Conservation (phyloP, 2,329 filamentous ascomycete species). For the Verticillium dahliae region DNA sequence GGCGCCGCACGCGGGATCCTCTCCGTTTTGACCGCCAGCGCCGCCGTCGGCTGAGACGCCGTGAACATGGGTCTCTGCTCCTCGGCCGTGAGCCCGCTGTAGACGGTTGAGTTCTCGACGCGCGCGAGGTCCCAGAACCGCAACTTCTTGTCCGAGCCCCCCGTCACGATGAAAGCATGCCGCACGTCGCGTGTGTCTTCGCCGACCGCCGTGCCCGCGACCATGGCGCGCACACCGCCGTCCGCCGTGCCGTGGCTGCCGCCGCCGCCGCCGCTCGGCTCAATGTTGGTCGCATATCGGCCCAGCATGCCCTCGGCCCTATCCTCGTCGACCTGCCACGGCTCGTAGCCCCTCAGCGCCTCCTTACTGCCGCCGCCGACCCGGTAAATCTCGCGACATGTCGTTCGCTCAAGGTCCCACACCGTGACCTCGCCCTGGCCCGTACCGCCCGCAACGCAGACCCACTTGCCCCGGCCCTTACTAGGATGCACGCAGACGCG, state of each 20-base stretch:
- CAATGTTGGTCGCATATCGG: constrained; percentile 72
- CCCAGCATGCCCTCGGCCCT: constrained; percentile 79
- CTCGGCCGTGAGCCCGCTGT: constrained; percentile 69
- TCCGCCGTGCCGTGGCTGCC: constrained; percentile 39
- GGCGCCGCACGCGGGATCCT: constrained; percentile 36
- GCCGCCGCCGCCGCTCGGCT: constrained; percentile 44
- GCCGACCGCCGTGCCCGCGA: constrained; percentile 62
- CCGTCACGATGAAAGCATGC: constrained; percentile 79
- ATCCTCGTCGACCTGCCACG: constrained; percentile 88
- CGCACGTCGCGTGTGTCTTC: constrained; percentile 67
- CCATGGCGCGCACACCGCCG: constrained; percentile 67
- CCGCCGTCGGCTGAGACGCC: constrained; percentile 53
- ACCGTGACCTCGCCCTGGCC: constrained; percentile 84
- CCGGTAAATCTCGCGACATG: constrained; percentile 85
- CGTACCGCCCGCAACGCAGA: constrained; percentile 84
- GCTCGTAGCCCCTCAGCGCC: constrained; percentile 61
- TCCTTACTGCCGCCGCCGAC: constrained; percentile 53
- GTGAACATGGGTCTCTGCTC: constrained; percentile 70
- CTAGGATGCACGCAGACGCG: constrained; percentile 72
- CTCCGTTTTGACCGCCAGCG: constrained; percentile 62
- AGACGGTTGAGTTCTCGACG: constrained; percentile 70
- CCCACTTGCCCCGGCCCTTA: constrained; percentile 72
- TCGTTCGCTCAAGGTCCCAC: constrained; percentile 88
- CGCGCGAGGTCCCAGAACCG: constrained; percentile 87
- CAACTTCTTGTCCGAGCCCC: constrained; percentile 82